These are phyloP conservation scores for Sporothrix euskadiensis DNA, from an alignment of 2,329 filamentous ascomycete genomes.

Conservation along the genomic window DNA sequence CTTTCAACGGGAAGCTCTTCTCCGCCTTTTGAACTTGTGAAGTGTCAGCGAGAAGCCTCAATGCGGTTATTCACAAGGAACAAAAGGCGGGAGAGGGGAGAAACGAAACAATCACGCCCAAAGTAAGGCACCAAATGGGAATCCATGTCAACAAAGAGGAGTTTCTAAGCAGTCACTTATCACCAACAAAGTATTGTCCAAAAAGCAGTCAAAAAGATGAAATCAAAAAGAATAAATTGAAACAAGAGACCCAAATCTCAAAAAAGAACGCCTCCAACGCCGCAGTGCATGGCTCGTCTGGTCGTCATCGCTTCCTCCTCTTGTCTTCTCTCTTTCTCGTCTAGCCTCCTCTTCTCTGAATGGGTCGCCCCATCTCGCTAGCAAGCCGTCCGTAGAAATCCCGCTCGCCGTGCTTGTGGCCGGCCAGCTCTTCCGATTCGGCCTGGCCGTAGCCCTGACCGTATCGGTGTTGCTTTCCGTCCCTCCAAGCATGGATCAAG, in stretches of 20 bases:
- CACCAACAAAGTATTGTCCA: neutral
- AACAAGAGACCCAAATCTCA: constrained; percentile 4
- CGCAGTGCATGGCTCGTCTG: constrained; percentile 5
- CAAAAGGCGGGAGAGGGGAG: neutral
- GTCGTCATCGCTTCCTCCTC: neutral
- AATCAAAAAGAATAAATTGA: neutral
- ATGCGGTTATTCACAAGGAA: neutral
- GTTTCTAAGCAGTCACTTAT: neutral
- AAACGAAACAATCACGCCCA: neutral
- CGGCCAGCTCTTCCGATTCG: neutral
- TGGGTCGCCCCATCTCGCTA: constrained; percentile 16
- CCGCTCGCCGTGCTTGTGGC: constrained; percentile 14
- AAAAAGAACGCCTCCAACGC: constrained; percentile 13
- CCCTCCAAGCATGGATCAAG: constrained; percentile 1
- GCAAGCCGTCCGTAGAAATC: neutral
- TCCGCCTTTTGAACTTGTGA: neutral
- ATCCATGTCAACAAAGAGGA: too few species aligned
- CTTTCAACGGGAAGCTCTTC: neutral
- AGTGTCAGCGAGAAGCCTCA: neutral
- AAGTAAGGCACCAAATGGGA: neutral
- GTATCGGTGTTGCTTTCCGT: neutral
- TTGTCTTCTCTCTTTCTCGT: neutral
- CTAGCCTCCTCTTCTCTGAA: neutral
- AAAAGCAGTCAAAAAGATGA: neutral
- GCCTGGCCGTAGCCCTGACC: constrained; percentile 11